A percentile compares a stretch with the other conserved stretches of the same genome.
Conservation (phyloP, 768 basidiomycete species). For the Gautieria morchelliformis region DNA sequence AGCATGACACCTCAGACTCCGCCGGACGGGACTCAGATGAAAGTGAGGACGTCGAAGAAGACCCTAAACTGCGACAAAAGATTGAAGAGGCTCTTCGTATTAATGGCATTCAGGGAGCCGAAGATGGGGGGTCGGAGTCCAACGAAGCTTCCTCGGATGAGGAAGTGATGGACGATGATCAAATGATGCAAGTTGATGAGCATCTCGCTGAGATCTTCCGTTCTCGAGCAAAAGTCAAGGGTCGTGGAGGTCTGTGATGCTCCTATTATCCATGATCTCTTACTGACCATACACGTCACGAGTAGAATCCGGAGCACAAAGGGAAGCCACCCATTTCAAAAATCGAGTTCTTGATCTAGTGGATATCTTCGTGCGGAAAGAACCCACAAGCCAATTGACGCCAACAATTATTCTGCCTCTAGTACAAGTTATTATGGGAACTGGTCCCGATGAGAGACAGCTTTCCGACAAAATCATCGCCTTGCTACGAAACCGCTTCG, state of each 20-base stretch:
- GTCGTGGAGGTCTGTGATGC: conserved; percentile 49
- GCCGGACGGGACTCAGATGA: conserved; percentile 43
- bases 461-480: conserved; percentile 82
- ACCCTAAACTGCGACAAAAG: conserved; percentile 50
- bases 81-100: conserved; percentile 52
- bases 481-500: conserved; percentile 64
- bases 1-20: conserved; percentile 25
- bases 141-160: conserved; percentile 29
- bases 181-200: conserved; percentile 95
- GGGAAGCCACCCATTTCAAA: conserved; percentile 93
- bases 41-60: conserved; percentile 28
- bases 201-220: conserved; percentile 85
- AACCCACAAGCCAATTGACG: conserved; percentile 61
- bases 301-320: conserved; percentile 57
- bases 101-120: conserved; percentile 48
- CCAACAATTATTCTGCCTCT: conserved; percentile 66
- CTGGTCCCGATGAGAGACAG: conserved; percentile 71
- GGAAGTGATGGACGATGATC: conserved; percentile 88
- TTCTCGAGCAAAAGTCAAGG: conserved; percentile 49
- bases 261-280: background rate
- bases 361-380: conserved; percentile 72
- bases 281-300: background rate
- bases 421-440: conserved; percentile 59
- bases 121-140: conserved; percentile 29
- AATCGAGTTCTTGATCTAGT: conserved; percentile 93